Conservation (phyloP, 73 alveolate genomes). For the Stentor coeruleus region DNA sequence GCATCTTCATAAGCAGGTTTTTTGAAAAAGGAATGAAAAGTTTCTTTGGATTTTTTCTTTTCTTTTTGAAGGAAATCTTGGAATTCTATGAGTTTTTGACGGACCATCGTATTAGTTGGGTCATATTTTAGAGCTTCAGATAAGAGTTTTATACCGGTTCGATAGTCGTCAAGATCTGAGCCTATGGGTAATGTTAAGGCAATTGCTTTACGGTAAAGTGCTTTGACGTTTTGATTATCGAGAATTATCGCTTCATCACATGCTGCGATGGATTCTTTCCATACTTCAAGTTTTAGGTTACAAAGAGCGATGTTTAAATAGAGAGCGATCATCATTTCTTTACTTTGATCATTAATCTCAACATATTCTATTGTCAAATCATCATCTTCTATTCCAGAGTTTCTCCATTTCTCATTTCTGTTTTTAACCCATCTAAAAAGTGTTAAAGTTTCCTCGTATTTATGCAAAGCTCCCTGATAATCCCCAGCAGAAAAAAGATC, state of each 20-base stretch:
- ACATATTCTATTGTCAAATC: constrained; percentile 35
- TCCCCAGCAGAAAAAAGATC: constrained; percentile 23
- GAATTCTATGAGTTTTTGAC: constrained; percentile 12
- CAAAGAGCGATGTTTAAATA: constrained; percentile 51
- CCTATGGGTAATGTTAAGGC: constrained; percentile 24
- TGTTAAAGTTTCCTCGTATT: constrained; percentile 38
- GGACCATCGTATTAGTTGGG: background rate
- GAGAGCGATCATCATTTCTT: constrained; percentile 26
- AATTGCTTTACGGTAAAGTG: constrained; percentile 41
- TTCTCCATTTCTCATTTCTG: constrained; percentile 35
- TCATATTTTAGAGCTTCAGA: background rate
- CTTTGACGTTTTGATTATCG: constrained; percentile 47
- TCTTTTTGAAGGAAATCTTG: background rate
- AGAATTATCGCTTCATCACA: constrained; percentile 36
- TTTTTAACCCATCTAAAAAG: constrained; percentile 35
- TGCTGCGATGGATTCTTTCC: constrained; percentile 42
- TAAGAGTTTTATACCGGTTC: background rate
- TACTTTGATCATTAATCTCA: constrained; percentile 17
- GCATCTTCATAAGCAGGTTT: constrained; percentile 19
- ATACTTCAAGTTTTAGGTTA: constrained; percentile 30
- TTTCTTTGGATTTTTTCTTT: background rate
- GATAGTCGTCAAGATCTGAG: background rate
- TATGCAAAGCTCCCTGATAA: constrained; percentile 32
- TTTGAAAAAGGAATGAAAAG: constrained; percentile 13
- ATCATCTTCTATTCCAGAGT: constrained; percentile 37